Percentiles rank a stretch among this genome's conserved stretches.
Conservation (phyloP, 129 eudicot genomes). For the Lactuca sativa region DNA sequence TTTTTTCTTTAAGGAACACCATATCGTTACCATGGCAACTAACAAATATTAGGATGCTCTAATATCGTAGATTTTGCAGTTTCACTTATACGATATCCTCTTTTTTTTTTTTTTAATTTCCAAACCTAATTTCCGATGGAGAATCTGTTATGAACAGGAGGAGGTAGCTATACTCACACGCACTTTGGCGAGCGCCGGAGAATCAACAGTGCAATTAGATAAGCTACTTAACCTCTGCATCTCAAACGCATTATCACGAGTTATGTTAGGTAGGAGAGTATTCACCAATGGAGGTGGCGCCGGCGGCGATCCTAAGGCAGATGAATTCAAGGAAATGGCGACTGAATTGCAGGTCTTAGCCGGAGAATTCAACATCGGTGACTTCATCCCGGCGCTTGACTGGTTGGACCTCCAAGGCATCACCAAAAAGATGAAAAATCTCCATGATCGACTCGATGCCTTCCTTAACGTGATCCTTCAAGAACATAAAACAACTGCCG, state of each 20-base stretch:
- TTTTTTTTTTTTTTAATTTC: background rate
- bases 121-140: background rate
- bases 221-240: conserved; percentile 70
- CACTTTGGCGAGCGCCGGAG: conserved; percentile 42
- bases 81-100: background rate
- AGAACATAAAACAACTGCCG: conserved; percentile 38
- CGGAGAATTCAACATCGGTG: conserved; percentile 76
- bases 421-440: conserved; percentile 62
- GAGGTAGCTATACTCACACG: conserved; percentile 62
- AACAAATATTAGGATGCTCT: too few species aligned
- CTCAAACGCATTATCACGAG: conserved; percentile 73
- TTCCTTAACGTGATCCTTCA: conserved; percentile 48
- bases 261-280: conserved; percentile 67
- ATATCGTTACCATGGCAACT: too few species aligned
- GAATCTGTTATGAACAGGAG: conserved; percentile 39
- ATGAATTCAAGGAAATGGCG: conserved; percentile 78
- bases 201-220: conserved; percentile 41
- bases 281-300: conserved; percentile 45
- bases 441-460: conserved; percentile 55
- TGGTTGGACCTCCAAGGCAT: conserved; percentile 68
- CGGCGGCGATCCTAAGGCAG: conserved; percentile 49
- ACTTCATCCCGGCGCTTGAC: conserved; percentile 67
- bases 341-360: conserved; percentile 66
- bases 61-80: too few species aligned
- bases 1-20: too few species aligned